phyloP scores from a whole-genome alignment of 768 basidiomycete species.

The Dioszegia hungarica region DNA sequence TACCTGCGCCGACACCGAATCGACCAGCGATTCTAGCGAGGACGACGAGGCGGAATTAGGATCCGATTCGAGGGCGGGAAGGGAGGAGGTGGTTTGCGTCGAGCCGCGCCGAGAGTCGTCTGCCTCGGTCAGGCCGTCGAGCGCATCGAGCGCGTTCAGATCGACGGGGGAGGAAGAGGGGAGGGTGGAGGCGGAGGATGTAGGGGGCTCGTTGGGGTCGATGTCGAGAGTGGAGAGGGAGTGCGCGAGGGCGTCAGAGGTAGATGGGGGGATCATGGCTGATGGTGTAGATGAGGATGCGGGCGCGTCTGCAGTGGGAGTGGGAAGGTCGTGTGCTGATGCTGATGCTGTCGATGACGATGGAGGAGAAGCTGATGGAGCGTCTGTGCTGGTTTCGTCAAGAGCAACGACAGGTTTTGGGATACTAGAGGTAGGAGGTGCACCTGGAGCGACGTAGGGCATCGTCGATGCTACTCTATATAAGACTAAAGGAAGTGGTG shows the following conservation, averaged over 20 bases:
- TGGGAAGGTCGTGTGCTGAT: background rate
- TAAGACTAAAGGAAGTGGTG: background rate
- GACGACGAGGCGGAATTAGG: background rate
- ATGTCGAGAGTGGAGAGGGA: background rate
- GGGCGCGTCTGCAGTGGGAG: background rate
- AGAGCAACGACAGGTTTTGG: background rate
- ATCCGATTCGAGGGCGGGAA: background rate
- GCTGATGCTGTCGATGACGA: no score
- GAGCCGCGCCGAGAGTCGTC: background rate
- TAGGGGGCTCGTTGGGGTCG: background rate
- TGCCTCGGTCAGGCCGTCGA: background rate
- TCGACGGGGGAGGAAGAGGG: background rate
- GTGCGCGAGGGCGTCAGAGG: background rate
- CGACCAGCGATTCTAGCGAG: background rate
- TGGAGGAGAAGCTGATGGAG: no score
- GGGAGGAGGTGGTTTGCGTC: background rate
- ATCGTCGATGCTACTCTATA: background rate
- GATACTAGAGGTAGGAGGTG: background rate
- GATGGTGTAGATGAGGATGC: background rate
- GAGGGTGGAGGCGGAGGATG: background rate
- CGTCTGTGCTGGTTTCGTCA: no score
- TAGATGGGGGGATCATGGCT: background rate
- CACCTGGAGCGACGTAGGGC: slow-evolving; percentile 1
- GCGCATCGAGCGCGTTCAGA: no score
- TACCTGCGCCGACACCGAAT: background rate